A percentile compares a stretch with the other conserved stretches of the same genome.
phyloP scores from a whole-genome alignment of 306 rosid species.

The Vigna reflexopilosa region DNA sequence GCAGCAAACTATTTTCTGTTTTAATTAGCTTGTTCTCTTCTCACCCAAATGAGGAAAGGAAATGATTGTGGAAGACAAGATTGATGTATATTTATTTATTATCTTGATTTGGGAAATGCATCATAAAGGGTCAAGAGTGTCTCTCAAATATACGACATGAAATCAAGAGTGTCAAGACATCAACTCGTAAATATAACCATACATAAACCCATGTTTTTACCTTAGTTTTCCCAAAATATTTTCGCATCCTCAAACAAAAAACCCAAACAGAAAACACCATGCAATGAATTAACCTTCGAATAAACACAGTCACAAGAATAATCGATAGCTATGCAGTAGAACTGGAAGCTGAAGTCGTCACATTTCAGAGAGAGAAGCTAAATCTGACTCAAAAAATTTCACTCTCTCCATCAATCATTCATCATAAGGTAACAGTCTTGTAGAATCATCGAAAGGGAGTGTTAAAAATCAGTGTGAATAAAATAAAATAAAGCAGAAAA shows the following conservation, averaged over 20 bases:
- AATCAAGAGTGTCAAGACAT: slow-evolving; percentile 43
- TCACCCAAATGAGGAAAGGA: slow-evolving; percentile 76
- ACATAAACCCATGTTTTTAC: background rate
- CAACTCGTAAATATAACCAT: background rate
- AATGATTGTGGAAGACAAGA: slow-evolving; percentile 64
- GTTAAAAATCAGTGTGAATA: background rate
- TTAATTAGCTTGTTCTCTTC: slow-evolving; percentile 39
- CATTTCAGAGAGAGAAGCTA: background rate
- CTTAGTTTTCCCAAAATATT: slow-evolving; percentile 1
- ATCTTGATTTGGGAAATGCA: slow-evolving; percentile 60
- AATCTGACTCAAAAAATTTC: background rate
- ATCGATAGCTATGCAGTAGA: background rate
- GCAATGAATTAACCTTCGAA: background rate
- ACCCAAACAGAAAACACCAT: background rate
- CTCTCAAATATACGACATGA: slow-evolving; percentile 46
- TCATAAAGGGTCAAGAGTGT: slow-evolving; percentile 25
- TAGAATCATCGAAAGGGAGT: too few species aligned
- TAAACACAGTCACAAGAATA: background rate
- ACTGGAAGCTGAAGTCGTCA: background rate
- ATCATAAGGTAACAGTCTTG: too few species aligned
- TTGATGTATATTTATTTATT: slow-evolving; percentile 17
- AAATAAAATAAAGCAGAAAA: background rate
- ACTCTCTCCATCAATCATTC: too few species aligned
- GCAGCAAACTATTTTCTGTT: background rate
- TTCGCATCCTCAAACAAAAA: background rate